These are phyloP conservation scores for Euryodendron excelsum DNA, from an alignment of 148 eudicot species.

Conservation along the genomic window DNA sequence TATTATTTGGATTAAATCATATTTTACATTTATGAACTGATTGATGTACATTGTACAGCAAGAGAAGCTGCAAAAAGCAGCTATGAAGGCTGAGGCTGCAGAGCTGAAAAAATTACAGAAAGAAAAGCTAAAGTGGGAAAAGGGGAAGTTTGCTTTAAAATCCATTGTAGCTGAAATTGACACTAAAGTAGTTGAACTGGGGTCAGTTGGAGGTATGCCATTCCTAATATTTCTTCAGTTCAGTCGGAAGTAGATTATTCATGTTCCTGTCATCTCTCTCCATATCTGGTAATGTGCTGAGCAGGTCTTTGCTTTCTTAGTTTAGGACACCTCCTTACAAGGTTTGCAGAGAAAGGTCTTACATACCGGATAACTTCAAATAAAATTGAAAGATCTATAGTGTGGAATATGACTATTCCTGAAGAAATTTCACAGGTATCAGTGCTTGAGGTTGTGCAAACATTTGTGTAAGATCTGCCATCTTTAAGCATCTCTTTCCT, in stretches of 20 bases:
- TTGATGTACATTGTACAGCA: slow-evolving; percentile 37
- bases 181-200: slow-evolving; percentile 61
- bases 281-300: slow-evolving; percentile 2
- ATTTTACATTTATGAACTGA: slow-evolving; percentile 7
- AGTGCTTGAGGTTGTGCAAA: slow-evolving; percentile 10
- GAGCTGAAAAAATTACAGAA: slow-evolving; percentile 57
- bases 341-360: slow-evolving; percentile 70
- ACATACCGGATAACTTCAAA: slow-evolving; percentile 51
- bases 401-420: slow-evolving; percentile 74
- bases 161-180: slow-evolving; percentile 75
- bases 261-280: background rate
- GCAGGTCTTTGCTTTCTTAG: slow-evolving; percentile 20
- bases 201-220: slow-evolving; percentile 78
- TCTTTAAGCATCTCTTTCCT: background rate
- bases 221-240: slow-evolving; percentile 5
- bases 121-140: slow-evolving; percentile 76
- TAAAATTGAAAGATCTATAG: slow-evolving; percentile 68
- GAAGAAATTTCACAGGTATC: slow-evolving; percentile 66
- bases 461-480: background rate
- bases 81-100: slow-evolving; percentile 77
- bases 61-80: slow-evolving; percentile 68
- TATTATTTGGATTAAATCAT: slow-evolving; percentile 6
- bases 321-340: slow-evolving; percentile 72
- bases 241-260: background rate
- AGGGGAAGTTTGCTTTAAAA: slow-evolving; percentile 59